Evolutionary conservation across 2,329 filamentous ascomycete genomes (phyloP).

Genomic region (Arthroderma sp.): DNA sequence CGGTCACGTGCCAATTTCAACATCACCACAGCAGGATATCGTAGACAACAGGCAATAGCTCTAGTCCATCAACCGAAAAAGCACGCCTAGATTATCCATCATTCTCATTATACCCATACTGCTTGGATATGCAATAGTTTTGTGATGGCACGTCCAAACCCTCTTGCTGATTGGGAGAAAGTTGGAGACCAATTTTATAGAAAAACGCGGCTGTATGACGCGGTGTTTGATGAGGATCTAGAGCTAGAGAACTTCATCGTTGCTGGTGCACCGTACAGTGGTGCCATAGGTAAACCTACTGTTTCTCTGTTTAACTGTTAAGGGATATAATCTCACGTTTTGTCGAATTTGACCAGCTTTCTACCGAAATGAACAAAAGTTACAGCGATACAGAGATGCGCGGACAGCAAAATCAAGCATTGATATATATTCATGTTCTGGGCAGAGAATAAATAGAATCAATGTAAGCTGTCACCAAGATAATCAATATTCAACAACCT

Average conservation of each 20-base stretch:
- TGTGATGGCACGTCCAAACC: constrained; percentile 39
- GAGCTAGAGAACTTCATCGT: constrained; percentile 92
- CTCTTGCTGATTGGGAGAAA: constrained; percentile 86
- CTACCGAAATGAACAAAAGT: constrained; percentile 75
- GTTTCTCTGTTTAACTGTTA: not conserved
- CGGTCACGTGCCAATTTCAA: too few relatives aligned
- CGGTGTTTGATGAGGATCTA: constrained; percentile 81
- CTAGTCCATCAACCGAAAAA: too few relatives aligned
- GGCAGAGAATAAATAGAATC: constrained; percentile 73
- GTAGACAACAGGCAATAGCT: not conserved
- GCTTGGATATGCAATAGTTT: too few relatives aligned
- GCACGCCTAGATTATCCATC: too few relatives aligned
- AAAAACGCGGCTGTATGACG: constrained; percentile 85
- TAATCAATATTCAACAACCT: not conserved
- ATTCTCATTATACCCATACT: too few relatives aligned
- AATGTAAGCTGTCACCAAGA: constrained; percentile 32
- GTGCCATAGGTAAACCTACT: constrained; percentile 63
- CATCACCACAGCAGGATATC: too few relatives aligned
- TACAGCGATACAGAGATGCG: constrained; percentile 62
- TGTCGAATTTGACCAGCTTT: constrained; percentile 45
- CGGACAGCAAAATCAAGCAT: constrained; percentile 68
- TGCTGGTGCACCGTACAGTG: constrained; percentile 81
- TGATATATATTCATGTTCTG: constrained; percentile 87
- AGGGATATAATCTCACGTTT: not conserved
- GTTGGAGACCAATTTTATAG: constrained; percentile 91